Conservation (phyloP, 2,329 filamentous ascomycete genomes). For the Pseudogymnoascus sp. region DNA sequence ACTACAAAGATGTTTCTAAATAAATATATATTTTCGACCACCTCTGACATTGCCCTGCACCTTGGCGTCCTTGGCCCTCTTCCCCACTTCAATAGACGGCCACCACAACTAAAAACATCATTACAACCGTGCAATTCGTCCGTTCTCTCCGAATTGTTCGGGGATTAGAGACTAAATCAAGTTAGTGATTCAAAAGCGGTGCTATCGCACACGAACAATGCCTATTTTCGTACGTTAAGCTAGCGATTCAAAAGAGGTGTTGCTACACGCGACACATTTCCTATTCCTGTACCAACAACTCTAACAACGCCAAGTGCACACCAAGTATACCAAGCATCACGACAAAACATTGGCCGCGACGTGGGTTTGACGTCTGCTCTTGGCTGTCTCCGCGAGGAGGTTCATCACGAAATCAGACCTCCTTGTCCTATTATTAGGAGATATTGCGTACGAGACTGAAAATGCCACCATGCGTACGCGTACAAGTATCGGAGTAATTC, state of each 20-base stretch:
- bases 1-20: background rate
- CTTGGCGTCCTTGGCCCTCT: background rate
- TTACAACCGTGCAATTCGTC: background rate
- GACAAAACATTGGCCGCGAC: slow-evolving; percentile 1
- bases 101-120: background rate
- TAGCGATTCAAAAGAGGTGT: background rate
- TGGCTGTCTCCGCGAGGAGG: slow-evolving; percentile 2
- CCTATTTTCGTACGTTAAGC: background rate
- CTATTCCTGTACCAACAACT: background rate
- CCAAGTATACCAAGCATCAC: background rate
- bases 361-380: background rate
- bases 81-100: background rate
- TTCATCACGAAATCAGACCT: background rate
- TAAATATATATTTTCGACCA: background rate
- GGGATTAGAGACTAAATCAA: background rate
- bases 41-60: background rate
- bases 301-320: background rate
- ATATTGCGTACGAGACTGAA: background rate
- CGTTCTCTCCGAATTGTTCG: background rate
- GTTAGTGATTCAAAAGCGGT: background rate
- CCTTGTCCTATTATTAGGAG: background rate
- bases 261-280: background rate
- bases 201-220: too few species aligned
- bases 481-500: background rate
- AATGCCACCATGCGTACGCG: background rate